Conservation (phyloP, 805 yeast genomes). For the Tanozyma kutaoensis region DNA sequence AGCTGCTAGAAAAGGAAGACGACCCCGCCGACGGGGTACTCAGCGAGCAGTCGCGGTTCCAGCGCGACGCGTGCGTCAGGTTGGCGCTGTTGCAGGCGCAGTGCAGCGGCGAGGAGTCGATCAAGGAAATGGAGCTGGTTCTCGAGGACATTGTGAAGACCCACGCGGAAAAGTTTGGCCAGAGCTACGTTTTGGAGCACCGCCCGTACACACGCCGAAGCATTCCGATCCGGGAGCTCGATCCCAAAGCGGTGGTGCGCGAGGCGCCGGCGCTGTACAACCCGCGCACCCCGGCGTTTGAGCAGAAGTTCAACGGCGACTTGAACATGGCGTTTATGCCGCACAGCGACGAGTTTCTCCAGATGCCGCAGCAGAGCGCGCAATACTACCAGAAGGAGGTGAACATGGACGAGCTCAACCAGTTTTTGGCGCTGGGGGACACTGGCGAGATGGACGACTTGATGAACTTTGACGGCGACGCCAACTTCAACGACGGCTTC, state of each 20-base stretch:
- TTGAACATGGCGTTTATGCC: too few relatives aligned
- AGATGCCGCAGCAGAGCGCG: too few relatives aligned
- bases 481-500: constrained; percentile 13
- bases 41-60: not conserved
- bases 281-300: too few relatives aligned
- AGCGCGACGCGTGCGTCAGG: not conserved
- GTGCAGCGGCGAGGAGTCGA: not conserved
- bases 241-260: constrained; percentile 8
- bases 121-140: not conserved
- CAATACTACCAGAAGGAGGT: constrained; percentile 3
- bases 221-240: constrained; percentile 3
- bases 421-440: constrained; percentile 6
- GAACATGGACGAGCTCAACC: constrained; percentile 8
- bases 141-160: constrained; percentile 2
- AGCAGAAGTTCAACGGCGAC: too few relatives aligned
- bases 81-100: not conserved
- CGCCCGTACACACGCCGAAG: not conserved
- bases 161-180: constrained; percentile 6
- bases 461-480: constrained; percentile 18
- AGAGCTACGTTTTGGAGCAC: not conserved
- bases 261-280: constrained; percentile 26
- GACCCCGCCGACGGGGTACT: constrained; percentile 5
- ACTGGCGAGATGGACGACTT: constrained; percentile 21
- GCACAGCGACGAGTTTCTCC: too few relatives aligned
- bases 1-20: too few relatives aligned